Percentiles rank a stretch among this genome's conserved stretches.
These are phyloP conservation scores for Candida sakaeoensis DNA, from an alignment of 805 yeast species.

Conservation along the genomic window DNA sequence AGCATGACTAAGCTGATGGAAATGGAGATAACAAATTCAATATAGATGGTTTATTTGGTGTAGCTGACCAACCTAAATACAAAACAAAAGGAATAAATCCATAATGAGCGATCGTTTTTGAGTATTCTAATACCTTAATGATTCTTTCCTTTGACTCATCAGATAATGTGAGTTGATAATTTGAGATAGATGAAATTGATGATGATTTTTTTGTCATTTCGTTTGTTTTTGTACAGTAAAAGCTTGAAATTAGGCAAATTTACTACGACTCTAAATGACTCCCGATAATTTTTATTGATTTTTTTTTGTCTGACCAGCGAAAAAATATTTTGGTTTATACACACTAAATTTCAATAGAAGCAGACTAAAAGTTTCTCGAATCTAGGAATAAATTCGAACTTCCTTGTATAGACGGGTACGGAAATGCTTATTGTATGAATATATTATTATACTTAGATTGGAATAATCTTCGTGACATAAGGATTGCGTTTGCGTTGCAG, in stretches of 20 bases:
- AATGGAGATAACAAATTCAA: slow-evolving; percentile 74
- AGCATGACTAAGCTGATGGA: slow-evolving; percentile 56
- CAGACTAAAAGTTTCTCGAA: no score
- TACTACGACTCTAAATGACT: neutral
- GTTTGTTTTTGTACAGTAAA: neutral
- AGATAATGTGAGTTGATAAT: slow-evolving; percentile 34
- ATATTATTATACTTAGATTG: no score
- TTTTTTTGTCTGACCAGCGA: no score
- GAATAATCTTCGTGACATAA: no score
- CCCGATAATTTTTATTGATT: neutral
- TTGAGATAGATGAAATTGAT: slow-evolving; percentile 8
- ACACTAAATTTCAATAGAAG: no score
- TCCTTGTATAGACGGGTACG: no score
- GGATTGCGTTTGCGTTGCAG: no score
- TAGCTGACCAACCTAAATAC: slow-evolving; percentile 71
- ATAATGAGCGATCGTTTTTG: slow-evolving; percentile 87
- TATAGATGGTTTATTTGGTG: slow-evolving; percentile 80
- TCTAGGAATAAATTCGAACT: no score
- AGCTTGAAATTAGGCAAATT: neutral
- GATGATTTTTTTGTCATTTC: slow-evolving; percentile 9
- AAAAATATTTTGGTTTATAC: no score
- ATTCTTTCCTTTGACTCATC: slow-evolving; percentile 76
- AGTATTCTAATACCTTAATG: slow-evolving; percentile 72
- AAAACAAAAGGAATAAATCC: slow-evolving; percentile 96
- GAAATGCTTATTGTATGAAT: no score